These are phyloP conservation scores for Epichloe hybrida DNA, from an alignment of 2,329 filamentous ascomycete genomes.

Conservation along the genomic window DNA sequence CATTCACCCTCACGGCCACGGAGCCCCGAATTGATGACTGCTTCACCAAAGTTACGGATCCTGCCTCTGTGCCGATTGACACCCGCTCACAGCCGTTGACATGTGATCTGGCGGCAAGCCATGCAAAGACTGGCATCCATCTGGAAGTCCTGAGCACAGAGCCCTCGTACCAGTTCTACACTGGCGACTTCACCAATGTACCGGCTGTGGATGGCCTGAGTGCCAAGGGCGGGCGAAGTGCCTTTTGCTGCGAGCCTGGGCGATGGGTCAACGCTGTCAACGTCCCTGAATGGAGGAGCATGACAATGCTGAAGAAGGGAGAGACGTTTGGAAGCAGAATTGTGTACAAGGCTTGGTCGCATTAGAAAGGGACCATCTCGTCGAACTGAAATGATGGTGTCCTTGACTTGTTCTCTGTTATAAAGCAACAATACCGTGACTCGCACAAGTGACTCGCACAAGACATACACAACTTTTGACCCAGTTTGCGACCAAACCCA, in stretches of 20 bases:
- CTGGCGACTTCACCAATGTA: slow-evolving; percentile 71
- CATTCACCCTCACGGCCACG: slow-evolving; percentile 58
- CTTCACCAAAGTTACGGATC: slow-evolving; percentile 61
- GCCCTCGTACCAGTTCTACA: slow-evolving; percentile 95
- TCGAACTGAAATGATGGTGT: background rate
- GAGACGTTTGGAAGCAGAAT: slow-evolving; percentile 68
- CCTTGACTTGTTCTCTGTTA: background rate
- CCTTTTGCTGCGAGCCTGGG: slow-evolving; percentile 85
- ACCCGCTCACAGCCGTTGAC: slow-evolving; percentile 49
- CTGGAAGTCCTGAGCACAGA: slow-evolving; percentile 85
- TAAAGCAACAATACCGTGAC: background rate
- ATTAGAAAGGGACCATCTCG: slow-evolving; percentile 20
- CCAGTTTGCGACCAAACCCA: background rate
- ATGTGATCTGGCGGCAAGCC: slow-evolving; percentile 57
- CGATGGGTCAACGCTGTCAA: slow-evolving; percentile 85
- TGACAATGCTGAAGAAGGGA: slow-evolving; percentile 73
- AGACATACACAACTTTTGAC: background rate
- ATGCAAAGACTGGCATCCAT: slow-evolving; percentile 62
- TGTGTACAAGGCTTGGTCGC: slow-evolving; percentile 77
- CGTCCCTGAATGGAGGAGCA: slow-evolving; percentile 62
- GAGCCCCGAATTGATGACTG: slow-evolving; percentile 80
- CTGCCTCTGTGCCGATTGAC: slow-evolving; percentile 48
- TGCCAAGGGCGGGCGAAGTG: slow-evolving; percentile 53
- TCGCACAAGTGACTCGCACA: background rate
- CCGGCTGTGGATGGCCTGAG: slow-evolving; percentile 49